Evolutionary conservation across 2,329 filamentous ascomycete genomes (phyloP), one percentile per base, ranked within the genome.

Genomic region (Fusarium torulosum): DNA sequence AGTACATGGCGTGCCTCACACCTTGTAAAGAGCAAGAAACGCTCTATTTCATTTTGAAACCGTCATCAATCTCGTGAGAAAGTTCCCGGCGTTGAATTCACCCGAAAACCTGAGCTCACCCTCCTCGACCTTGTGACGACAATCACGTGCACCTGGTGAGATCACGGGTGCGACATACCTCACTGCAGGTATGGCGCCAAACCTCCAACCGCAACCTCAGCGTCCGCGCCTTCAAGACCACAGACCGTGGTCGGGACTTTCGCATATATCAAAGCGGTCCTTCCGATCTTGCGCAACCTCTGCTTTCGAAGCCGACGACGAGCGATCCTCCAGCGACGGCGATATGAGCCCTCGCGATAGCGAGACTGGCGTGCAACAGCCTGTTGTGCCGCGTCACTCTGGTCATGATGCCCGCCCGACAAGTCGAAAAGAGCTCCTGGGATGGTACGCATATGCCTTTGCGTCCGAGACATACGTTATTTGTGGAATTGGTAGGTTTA

Each of bases 361-460:
- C 72, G 77, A 80, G 66, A 72, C 76, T 67, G 80, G 76, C 61
- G 72, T 75, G 70, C 73, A 75, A 66, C 77, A 65, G 49, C 70
- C 76, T 57, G 68, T 70, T 66, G 69, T 70, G 63, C 78, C 87
- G 54, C 84, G 87, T 58, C 97, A 96, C 77, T 84, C 85, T 4
- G 93, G 92, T 64, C 93, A 98, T 77, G 96, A 99, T 79, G 92
- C 89, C 23, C 86, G 95, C n/a, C 87, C 91, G 55, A 98, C 96
- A 11, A 97, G 92, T 78, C 82, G 82, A 72, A 95, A 91, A 79
- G 96, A 99, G 85, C 86, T 98, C 62, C 84, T 89, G 38, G 96
- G 95, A 72, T 99, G 96, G 92, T 99, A 98, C 80, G 91, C 91
- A 77, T 98, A 98, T 82, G 92, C 92, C 41, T 98, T 97, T 85